Conservation (phyloP, 176 grass and related monocot genomes). For the Tillandsia fasciculata region DNA sequence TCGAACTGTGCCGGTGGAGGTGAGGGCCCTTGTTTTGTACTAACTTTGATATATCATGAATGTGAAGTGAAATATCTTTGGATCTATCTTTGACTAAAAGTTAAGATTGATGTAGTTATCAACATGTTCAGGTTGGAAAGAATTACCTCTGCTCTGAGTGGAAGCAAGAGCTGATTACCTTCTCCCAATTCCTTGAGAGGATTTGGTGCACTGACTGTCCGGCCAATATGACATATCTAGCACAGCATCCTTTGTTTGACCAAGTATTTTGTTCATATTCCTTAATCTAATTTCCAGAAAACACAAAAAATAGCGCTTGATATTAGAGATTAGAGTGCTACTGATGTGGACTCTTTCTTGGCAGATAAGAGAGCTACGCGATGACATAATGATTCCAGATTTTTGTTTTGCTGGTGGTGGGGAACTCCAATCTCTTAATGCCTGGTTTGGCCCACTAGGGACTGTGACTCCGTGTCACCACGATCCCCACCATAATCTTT, state of each 20-base stretch:
- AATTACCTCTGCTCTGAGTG: conserved; percentile 57
- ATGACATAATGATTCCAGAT: conserved; percentile 84
- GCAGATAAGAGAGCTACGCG: conserved; percentile 68
- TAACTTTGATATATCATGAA: conserved; percentile 12
- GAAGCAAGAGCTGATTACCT: conserved; percentile 86
- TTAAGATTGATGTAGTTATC: neutral
- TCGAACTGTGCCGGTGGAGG: conserved; percentile 85
- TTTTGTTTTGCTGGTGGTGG: conserved; percentile 85
- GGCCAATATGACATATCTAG: conserved; percentile 55
- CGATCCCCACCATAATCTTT: conserved; percentile 81
- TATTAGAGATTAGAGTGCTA: conserved; percentile 11
- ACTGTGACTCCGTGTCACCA: conserved; percentile 79
- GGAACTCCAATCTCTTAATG: conserved; percentile 62
- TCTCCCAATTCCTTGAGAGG: conserved; percentile 82
- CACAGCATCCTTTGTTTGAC: conserved; percentile 82
- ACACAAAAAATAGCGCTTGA: neutral
- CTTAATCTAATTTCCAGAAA: neutral
- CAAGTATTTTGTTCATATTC: conserved; percentile 39
- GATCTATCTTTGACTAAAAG: too few relatives aligned
- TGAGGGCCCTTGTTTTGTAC: conserved; percentile 18
- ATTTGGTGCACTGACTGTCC: conserved; percentile 48
- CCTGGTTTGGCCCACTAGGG: conserved; percentile 75
- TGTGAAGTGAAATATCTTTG: neutral
- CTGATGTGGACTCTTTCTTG: conserved; percentile 18
- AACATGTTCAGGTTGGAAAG: conserved; percentile 65